phyloP scores from a whole-genome alignment of 2,329 filamentous ascomycete species.

The Nigrograna mackinnonii region DNA sequence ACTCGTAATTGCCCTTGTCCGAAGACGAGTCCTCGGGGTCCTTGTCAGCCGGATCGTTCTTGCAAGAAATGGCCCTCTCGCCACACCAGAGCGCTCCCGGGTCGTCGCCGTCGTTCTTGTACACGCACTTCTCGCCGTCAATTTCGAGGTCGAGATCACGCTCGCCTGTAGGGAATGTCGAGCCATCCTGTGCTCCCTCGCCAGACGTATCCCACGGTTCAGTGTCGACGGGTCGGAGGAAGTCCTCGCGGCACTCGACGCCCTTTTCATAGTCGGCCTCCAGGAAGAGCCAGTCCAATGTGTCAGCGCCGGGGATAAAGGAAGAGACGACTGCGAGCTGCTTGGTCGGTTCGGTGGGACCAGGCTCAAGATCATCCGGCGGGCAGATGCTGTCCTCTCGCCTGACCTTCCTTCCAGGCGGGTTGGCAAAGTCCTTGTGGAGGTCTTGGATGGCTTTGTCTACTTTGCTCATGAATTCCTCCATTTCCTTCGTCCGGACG shows the following conservation, averaged over 20 bases:
- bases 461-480: constrained; percentile 10
- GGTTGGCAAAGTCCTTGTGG: constrained; percentile 7
- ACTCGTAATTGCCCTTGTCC: constrained; percentile 10
- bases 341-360: constrained; percentile 2
- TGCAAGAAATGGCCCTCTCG: constrained; percentile 2
- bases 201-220: constrained; percentile 4
- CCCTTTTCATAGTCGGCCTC: constrained; percentile 2
- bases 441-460: constrained; percentile 11
- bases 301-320: background rate
- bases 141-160: constrained; percentile 4
- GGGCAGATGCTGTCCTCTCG: constrained; percentile 4
- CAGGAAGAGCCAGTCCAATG: constrained; percentile 7
- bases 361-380: background rate
- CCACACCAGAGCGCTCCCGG: constrained; percentile 4
- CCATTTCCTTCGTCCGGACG: constrained; percentile 5
- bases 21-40: constrained; percentile 2
- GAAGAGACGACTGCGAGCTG: constrained; percentile 1
- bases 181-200: constrained; percentile 1
- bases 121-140: constrained; percentile 4
- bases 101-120: constrained; percentile 5
- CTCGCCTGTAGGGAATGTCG: constrained; percentile 1
- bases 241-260: constrained; percentile 4
- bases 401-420: constrained; percentile 6
- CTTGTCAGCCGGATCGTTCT: constrained; percentile 5
- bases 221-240: constrained; percentile 2